Base-by-base conservation (phyloP, 2,329 filamentous ascomycete species). In the Lachnellula cervina region DNA sequence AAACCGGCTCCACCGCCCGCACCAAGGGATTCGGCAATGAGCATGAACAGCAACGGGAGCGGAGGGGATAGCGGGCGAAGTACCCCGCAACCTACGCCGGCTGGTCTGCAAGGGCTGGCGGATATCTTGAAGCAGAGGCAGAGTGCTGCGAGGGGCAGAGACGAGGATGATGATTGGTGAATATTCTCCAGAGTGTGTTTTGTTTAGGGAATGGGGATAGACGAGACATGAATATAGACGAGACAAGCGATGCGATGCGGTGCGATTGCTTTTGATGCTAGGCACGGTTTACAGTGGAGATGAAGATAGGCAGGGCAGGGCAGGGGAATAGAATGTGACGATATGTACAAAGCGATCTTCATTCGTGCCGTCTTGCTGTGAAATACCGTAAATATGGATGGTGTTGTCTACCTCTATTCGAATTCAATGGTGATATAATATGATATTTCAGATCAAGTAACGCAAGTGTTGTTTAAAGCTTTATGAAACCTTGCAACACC, bases 111-210 rank as follows among this genome's bases (percentile, higher is more conserved):
- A 49, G 89, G 88, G 46, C 73, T 94, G 63, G 89, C 89, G 2
- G 88, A 92, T 69, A 88, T 88, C n/a, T 74, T 94, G 64, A 76
- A 88, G 64, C 87, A 87, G 44, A 79, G 89, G 65, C 87, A 92
- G 75, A 84, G 86, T 66, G 83, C 80, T 66, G 83, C 82, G 71
- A 88, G 61, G 84, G 89, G 67, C 4, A 62, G 58, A 37, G 65
- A 69, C 58, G 68, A 70, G 46, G 67, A 70, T 45, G 68, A 70
- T 50, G 68, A 69, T 56, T 71, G 68, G 67, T 70, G 14, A 40
- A 44, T 17, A 17, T 44, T 44, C 42, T 14, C 9, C 4, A 5
- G 16, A 5, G n/a, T 23, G 5, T 17, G 11, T 21, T 23, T 40
- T 40, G 5, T 40, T 40, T 40, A 16, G 5, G 37, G 37, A 16